Evolutionary conservation across 768 basidiomycete species (phyloP).

Genomic region (Leccinellum rugosiceps): DNA sequence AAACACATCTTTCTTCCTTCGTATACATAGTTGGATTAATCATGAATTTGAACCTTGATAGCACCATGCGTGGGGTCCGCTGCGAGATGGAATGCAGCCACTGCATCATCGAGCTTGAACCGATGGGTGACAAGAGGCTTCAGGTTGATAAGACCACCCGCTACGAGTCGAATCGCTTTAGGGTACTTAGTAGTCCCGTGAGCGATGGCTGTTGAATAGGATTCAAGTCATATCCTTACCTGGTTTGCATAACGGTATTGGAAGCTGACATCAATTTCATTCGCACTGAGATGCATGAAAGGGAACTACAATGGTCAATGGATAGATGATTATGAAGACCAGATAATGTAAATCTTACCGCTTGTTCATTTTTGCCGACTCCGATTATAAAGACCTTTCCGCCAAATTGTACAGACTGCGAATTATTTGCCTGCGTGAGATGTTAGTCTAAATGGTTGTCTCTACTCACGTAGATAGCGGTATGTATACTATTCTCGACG

Average conservation of each 20-base stretch:
- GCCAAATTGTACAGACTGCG: constrained; percentile 59
- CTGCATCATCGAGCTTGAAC: constrained; percentile 68
- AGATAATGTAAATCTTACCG: constrained; percentile 33
- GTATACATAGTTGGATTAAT: constrained; percentile 29
- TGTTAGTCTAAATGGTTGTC: background rate
- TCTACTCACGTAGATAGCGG: constrained; percentile 50
- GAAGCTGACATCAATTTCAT: constrained; percentile 67
- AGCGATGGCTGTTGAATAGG: background rate
- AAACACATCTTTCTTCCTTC: background rate
- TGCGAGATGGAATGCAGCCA: constrained; percentile 75
- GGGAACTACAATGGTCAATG: constrained; percentile 45
- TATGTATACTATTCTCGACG: constrained; percentile 58
- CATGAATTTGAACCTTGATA: constrained; percentile 66
- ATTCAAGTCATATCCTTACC: constrained; percentile 22
- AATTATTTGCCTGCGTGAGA: background rate
- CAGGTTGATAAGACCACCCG: constrained; percentile 65
- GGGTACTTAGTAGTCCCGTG: constrained; percentile 52
- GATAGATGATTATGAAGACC: background rate
- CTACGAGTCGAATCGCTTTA: constrained; percentile 80
- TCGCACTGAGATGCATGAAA: constrained; percentile 69
- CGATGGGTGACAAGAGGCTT: constrained; percentile 80
- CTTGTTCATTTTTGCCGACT: constrained; percentile 61
- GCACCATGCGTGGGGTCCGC: constrained; percentile 65
- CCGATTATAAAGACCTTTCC: constrained; percentile 71
- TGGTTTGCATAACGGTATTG: constrained; percentile 71